These are phyloP conservation scores for Vitis labrusca DNA, from an alignment of 164 flowering plant genomes.

Conservation along the genomic window DNA sequence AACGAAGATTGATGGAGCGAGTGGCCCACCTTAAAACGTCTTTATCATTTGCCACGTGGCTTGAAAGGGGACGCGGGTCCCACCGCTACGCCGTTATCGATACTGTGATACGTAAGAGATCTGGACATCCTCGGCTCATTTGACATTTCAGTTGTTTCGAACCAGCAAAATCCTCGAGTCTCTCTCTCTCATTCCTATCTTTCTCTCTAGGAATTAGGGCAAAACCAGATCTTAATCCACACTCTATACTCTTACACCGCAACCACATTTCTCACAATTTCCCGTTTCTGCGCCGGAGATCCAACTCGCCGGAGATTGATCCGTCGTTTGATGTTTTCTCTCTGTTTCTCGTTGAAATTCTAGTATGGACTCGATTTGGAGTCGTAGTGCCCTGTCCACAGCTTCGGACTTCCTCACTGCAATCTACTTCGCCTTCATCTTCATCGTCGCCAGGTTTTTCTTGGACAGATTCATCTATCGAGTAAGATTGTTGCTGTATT, in stretches of 20 bases:
- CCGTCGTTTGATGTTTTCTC: constrained; percentile 12
- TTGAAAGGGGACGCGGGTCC: too few relatives aligned
- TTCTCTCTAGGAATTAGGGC: constrained; percentile 12
- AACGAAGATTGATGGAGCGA: too few relatives aligned
- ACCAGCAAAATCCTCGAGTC: background rate
- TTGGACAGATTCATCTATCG: constrained; percentile 68
- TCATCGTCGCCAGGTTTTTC: constrained; percentile 50
- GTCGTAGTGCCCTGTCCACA: constrained; percentile 23
- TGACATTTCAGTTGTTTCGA: too few relatives aligned
- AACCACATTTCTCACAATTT: too few relatives aligned
- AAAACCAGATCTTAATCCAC: constrained; percentile 3
- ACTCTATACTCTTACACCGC: too few relatives aligned
- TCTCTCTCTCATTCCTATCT: background rate
- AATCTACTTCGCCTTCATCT: constrained; percentile 49
- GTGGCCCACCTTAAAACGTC: too few relatives aligned
- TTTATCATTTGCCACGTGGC: too few relatives aligned
- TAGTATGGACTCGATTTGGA: constrained; percentile 53
- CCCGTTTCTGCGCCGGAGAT: background rate
- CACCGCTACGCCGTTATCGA: too few relatives aligned
- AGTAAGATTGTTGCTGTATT: constrained; percentile 29
- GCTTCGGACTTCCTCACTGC: constrained; percentile 43
- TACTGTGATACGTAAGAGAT: too few relatives aligned
- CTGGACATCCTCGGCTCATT: too few relatives aligned
- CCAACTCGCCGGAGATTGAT: background rate
- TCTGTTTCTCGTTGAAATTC: background rate